These are phyloP conservation scores for Trichoderma koningii DNA, from an alignment of 2,329 filamentous ascomycete genomes.

Conservation along the genomic window DNA sequence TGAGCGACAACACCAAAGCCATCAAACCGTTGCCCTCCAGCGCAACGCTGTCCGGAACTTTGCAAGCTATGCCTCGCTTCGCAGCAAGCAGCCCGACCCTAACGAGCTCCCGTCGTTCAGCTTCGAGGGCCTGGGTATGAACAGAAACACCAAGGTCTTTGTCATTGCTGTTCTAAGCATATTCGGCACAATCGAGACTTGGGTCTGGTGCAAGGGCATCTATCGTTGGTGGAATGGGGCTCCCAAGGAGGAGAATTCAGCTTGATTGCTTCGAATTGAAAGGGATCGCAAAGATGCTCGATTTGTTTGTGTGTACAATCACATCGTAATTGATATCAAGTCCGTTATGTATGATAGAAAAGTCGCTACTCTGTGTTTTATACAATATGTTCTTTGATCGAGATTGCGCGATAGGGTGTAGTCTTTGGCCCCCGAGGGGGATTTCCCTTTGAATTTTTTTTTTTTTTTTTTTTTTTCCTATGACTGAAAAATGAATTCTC, in stretches of 20 bases:
- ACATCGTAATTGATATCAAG: too few relatives aligned
- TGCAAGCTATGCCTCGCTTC: neutral
- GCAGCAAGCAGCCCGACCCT: neutral
- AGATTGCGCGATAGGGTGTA: too few relatives aligned
- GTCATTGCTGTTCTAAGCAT: conserved; percentile 35
- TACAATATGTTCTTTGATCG: too few relatives aligned
- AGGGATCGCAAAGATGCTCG: neutral
- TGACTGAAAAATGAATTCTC: too few relatives aligned
- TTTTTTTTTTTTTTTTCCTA: too few relatives aligned
- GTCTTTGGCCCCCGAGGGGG: too few relatives aligned
- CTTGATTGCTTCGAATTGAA: too few relatives aligned
- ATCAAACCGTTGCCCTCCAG: neutral
- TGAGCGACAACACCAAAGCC: neutral
- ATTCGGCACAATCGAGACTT: conserved; percentile 40
- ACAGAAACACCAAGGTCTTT: conserved; percentile 35
- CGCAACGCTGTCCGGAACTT: neutral
- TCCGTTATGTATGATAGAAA: too few relatives aligned
- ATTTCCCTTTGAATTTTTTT: too few relatives aligned
- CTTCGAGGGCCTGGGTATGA: conserved; percentile 36
- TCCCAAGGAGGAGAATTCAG: neutral
- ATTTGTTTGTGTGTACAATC: neutral
- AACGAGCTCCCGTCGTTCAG: conserved; percentile 19
- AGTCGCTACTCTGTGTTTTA: too few relatives aligned
- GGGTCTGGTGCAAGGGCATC: conserved; percentile 38
- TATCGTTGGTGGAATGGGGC: conserved; percentile 34